Evolutionary conservation across 2,329 filamentous ascomycete genomes (phyloP), one percentile per base, ranked within the genome.

Genomic region (Trichophyton benhamiae): DNA sequence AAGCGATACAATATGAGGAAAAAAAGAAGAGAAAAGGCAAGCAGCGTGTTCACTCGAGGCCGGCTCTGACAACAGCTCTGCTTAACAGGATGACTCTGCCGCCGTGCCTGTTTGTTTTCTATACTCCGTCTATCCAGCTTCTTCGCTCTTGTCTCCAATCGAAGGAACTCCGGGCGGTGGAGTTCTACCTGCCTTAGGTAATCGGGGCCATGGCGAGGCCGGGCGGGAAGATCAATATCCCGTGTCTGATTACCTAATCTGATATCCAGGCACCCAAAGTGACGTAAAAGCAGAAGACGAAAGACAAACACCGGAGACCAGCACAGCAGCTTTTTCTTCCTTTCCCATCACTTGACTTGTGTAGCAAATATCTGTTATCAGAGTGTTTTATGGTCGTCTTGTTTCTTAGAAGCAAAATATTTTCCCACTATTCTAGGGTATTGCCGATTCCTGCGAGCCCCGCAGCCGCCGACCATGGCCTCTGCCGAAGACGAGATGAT

Each of bases 401-500:
- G 13, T 25, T 11, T 52, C 8, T 25, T 22, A 6, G 5, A 17
- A 17, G n/a, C 46, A 52, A 9, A 52, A 25, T 15, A 22, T 13
- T 11, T 27, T 17, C 1, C 15, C 36, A 7, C 5, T 38, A 38
- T 3, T 13, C 33, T 9, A 13, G 33, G 33, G 33, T 38, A 38
- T 38, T 38, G 3, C 11, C 3, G 33, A 36, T 30, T 27, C 6
- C 20, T 7, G 27, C 6, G 3, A 36, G 30, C 58, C 58, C 58
- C 41, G 30, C 44, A 46, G n/a, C 17, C 58, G 38, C 41, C 58
- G 60, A 68, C 22, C 59, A 76, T 76, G 73, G 70, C 72, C 36
- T 66, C 69, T 63, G 68, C 66, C 65, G 71, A 75, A 62, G 75
- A 78, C 69, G 72, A 75, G 66, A 65, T 76, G 60, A 72, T 78